These are phyloP conservation scores for Pistacia vera DNA, from an alignment of 345 rosid species.

Conservation along the genomic window DNA sequence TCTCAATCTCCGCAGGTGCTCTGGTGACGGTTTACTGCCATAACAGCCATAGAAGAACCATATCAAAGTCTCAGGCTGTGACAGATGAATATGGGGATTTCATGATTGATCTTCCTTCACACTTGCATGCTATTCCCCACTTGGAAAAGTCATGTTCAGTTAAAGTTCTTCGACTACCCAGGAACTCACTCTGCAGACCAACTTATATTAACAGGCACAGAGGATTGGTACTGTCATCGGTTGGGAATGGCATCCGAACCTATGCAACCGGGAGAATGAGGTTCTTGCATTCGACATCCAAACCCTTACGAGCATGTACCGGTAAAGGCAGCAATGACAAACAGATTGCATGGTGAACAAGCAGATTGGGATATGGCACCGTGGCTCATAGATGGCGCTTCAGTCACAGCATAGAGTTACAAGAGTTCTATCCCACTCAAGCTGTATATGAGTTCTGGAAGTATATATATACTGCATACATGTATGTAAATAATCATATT, in stretches of 20 bases:
- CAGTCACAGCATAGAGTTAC: constrained; percentile 53
- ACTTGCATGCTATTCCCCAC: constrained; percentile 44
- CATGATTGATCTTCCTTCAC: constrained; percentile 54
- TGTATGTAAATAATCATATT: constrained; percentile 26
- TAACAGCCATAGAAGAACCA: constrained; percentile 11
- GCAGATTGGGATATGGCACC: constrained; percentile 1
- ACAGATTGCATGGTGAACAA: constrained; percentile 9
- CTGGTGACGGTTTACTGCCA: constrained; percentile 41
- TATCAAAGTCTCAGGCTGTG: constrained; percentile 15
- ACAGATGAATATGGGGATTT: constrained; percentile 61
- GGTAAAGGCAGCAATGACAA: constrained; percentile 7
- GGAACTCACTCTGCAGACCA: constrained; percentile 35
- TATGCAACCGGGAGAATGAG: constrained; percentile 36
- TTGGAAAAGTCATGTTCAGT: constrained; percentile 42
- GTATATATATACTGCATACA: background rate
- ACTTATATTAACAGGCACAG: constrained; percentile 30
- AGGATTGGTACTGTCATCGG: constrained; percentile 33
- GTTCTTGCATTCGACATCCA: constrained; percentile 33
- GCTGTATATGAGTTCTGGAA: background rate
- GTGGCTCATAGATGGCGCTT: constrained; percentile 57
- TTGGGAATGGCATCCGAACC: constrained; percentile 44
- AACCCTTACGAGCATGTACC: constrained; percentile 38
- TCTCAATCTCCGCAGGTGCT: constrained; percentile 35
- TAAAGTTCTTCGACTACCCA: constrained; percentile 30
- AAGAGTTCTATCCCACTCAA: constrained; percentile 16